Evolutionary conservation across 805 yeast species (phyloP), one percentile per base, ranked within the genome.

Genomic region (Ogataea glucozyma): DNA sequence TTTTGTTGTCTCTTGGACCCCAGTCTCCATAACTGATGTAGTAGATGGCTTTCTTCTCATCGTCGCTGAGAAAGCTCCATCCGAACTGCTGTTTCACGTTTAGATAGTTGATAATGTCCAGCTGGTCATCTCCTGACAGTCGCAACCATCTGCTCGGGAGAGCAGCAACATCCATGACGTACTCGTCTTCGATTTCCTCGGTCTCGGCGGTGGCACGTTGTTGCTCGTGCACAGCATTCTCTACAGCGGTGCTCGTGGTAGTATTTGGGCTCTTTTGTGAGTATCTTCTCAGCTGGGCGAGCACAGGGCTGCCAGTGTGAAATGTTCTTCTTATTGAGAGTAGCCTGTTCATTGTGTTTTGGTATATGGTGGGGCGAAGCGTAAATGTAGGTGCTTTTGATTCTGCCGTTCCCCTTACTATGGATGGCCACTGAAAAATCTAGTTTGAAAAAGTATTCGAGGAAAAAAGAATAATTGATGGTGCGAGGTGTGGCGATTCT

Each of bases 11-110:
- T 62, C 85, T 69, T 47, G 84, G 79, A 14, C 85, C 85, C 84
- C 84, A 79, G 48, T 69, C 71, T 18, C 85, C 85, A 52, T 76
- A 79, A 17, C 81, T 73, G 43, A 79, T 73, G 61, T 71, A 78
- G 60, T 75, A 76, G 17, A 78, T 76, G 18, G 83, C 82, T 56
- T 67, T 70, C 67, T 78, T 79, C 58, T 79, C 83, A 47, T 75
- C 80, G 14, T 56, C 41, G 22, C 72, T 66, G 50, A 79, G 66
- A 40, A 56, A 58, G 23, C 51, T 52, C 73, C 73, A 69, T 11
- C 58, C 61, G 39, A 63, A 61, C 43, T 62, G 62, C 47, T 68
- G 72, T 40, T 61, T 61, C n/a, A 62, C 63, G 22, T 59, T 56
- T 20, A 69, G 49, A 43, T 64, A 64, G 36, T 63, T 66, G 20